Percentiles rank a stretch among this genome's conserved stretches.
phyloP scores from a whole-genome alignment of 148 eudicot species.

The Arbutus unedo region DNA sequence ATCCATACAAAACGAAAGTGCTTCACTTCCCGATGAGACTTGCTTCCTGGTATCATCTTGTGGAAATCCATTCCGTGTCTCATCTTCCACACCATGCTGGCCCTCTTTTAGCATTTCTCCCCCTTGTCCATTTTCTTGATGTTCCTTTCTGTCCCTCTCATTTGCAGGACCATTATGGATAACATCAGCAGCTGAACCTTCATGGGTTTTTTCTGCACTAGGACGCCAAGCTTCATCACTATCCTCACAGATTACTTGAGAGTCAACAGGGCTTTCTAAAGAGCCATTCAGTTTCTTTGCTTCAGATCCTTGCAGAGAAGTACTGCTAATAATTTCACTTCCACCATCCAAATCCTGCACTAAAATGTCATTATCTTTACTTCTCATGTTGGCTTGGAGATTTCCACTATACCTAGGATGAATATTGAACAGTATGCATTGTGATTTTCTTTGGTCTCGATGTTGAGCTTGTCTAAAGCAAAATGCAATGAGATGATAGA shows the following conservation, averaged over 20 bases:
- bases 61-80: slow-evolving; percentile 20
- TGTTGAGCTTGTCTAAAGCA: slow-evolving; percentile 19
- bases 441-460: slow-evolving; percentile 26
- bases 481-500: slow-evolving; percentile 30
- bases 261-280: not conserved
- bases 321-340: not conserved
- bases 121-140: slow-evolving; percentile 27
- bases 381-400: not conserved
- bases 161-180: not conserved
- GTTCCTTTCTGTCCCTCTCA: slow-evolving; percentile 18
- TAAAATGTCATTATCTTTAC: not conserved
- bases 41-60: slow-evolving; percentile 17
- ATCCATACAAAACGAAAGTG: slow-evolving; percentile 15
- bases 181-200: not conserved
- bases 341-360: not conserved
- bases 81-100: slow-evolving; percentile 25
- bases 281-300: slow-evolving; percentile 3
- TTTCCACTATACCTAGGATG: slow-evolving; percentile 15
- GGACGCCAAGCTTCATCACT: not conserved
- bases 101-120: slow-evolving; percentile 24
- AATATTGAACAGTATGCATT: slow-evolving; percentile 22
- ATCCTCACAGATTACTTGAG: not conserved
- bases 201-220: not conserved
- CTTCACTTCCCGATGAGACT: slow-evolving; percentile 4
- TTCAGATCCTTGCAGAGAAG: slow-evolving; percentile 14